Conservation (phyloP, 2,329 filamentous ascomycete species). For the Corynespora cassiicola region DNA sequence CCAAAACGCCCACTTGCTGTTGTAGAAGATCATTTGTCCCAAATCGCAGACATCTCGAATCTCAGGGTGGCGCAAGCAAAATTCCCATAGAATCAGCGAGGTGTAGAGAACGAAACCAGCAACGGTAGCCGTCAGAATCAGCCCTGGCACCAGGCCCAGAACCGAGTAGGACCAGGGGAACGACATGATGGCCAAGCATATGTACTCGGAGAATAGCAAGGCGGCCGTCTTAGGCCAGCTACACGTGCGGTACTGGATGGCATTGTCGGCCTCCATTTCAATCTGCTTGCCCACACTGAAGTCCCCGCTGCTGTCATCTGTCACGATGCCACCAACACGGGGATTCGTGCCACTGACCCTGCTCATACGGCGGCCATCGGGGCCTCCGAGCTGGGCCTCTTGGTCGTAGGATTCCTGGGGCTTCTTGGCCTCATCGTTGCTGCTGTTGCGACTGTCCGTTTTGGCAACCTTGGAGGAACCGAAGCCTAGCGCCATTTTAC, state of each 20-base stretch:
- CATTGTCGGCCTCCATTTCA: slow-evolving; percentile 75
- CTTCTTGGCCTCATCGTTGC: slow-evolving; percentile 19
- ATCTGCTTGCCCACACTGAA: slow-evolving; percentile 70
- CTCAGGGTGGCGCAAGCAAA: slow-evolving; percentile 89
- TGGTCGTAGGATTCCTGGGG: slow-evolving; percentile 24
- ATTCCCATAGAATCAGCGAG: slow-evolving; percentile 74
- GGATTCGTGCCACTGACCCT: slow-evolving; percentile 48
- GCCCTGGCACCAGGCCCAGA: slow-evolving; percentile 82
- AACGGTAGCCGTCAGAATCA: slow-evolving; percentile 82
- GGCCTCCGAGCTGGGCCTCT: slow-evolving; percentile 38
- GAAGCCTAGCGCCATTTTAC: slow-evolving; percentile 60
- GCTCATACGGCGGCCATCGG: slow-evolving; percentile 44
- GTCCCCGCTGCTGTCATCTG: slow-evolving; percentile 44
- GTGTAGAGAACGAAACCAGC: slow-evolving; percentile 85
- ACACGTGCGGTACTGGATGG: slow-evolving; percentile 91
- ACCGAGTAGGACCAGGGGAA: slow-evolving; percentile 93
- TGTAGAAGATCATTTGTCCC: slow-evolving; percentile 94
- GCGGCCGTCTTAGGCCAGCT: slow-evolving; percentile 95
- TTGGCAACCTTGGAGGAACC: slow-evolving; percentile 22
- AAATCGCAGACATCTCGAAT: slow-evolving; percentile 93
- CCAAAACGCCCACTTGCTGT: slow-evolving; percentile 74
- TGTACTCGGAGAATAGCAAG: slow-evolving; percentile 92
- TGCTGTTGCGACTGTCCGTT: slow-evolving; percentile 16
- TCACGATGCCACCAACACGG: too few species aligned
- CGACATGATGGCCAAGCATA: slow-evolving; percentile 91